Percentiles rank a stretch among this genome's conserved stretches.
These are phyloP conservation scores for Boletus insuetus DNA, from an alignment of 768 basidiomycete species.

Conservation along the genomic window DNA sequence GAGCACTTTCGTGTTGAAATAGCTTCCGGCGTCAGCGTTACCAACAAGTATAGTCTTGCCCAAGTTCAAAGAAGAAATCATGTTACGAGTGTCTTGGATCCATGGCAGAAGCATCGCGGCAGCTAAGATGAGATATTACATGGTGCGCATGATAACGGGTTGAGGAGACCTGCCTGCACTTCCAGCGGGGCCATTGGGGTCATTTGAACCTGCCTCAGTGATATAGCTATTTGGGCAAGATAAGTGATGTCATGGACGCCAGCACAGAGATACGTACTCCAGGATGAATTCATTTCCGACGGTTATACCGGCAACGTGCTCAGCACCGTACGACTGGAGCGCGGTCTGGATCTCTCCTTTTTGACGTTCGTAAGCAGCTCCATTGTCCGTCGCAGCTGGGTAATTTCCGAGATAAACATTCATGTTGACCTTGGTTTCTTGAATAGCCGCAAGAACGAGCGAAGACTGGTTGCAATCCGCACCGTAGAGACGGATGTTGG, in stretches of 20 bases:
- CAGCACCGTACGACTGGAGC: slow-evolving; percentile 73
- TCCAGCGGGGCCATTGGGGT: slow-evolving; percentile 60
- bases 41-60: slow-evolving; percentile 67
- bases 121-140: slow-evolving; percentile 33
- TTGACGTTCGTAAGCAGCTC: slow-evolving; percentile 72
- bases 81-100: slow-evolving; percentile 63
- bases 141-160: neutral
- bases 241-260: neutral
- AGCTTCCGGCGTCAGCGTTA: slow-evolving; percentile 81
- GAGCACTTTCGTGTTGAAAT: slow-evolving; percentile 73
- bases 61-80: slow-evolving; percentile 56
- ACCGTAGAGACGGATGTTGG: slow-evolving; percentile 79
- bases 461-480: slow-evolving; percentile 84
- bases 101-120: slow-evolving; percentile 60
- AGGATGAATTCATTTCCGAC: slow-evolving; percentile 93
- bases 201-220: slow-evolving; percentile 43
- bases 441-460: slow-evolving; percentile 84
- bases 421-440: slow-evolving; percentile 86
- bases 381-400: slow-evolving; percentile 56
- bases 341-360: slow-evolving; percentile 62
- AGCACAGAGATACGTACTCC: slow-evolving; percentile 43
- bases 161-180: slow-evolving; percentile 30
- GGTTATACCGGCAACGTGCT: slow-evolving; percentile 74
- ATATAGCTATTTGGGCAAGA: slow-evolving; percentile 49
- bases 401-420: slow-evolving; percentile 77